Evolutionary conservation across 345 rosid genomes (phyloP), one percentile per base, ranked within the genome.

Genomic region (Acer yangbiense): DNA sequence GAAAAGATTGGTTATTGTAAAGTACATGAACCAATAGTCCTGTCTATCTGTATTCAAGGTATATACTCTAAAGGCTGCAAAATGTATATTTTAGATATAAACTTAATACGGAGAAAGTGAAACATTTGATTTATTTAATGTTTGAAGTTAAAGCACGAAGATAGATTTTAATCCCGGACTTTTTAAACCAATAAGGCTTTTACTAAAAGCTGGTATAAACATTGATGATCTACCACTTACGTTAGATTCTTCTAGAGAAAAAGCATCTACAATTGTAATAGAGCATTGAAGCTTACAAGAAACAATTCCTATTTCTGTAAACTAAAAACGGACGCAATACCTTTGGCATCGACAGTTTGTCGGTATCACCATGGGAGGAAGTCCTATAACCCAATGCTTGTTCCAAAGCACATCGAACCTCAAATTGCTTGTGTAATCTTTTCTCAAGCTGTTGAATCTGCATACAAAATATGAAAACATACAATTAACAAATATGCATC

Each of bases 361-460:
- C 78, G 52, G 78, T 74, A 74, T 83, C 82, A 48, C 76, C 83
- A 62, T 77, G 77, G 72, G 87, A 83, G 8, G 84, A 83, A 72
- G 90, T 60, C 77, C 78, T 80, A 85, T 91, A 88, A 65, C 98
- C 97, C 80, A 91, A 85, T 12, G 98, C 98, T 77, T 89, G 93
- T 82, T 96, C 99, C 67, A 96, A 79, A 12, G 90, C 89, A 77
- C 65, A 79, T 14, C 98, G 97, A 71, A 92, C 95, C 79, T 83
- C 81, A 79, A 94, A 92, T 76, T 94, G 97, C 72, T 87, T 89
- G 81, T 89, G 91, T 81, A 94, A 82, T 82, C 94, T 89, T 81
- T 85, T 90, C 85, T 94, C 97, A 17, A 94, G 98, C 84, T 85
- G 94, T 77, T 82, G 79, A 83, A 96, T 92, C 99, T 96, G 87